A percentile compares a stretch with the other conserved stretches of the same genome.
Conservation (phyloP, 2,329 filamentous ascomycete species). For the Orbilia quercus region DNA sequence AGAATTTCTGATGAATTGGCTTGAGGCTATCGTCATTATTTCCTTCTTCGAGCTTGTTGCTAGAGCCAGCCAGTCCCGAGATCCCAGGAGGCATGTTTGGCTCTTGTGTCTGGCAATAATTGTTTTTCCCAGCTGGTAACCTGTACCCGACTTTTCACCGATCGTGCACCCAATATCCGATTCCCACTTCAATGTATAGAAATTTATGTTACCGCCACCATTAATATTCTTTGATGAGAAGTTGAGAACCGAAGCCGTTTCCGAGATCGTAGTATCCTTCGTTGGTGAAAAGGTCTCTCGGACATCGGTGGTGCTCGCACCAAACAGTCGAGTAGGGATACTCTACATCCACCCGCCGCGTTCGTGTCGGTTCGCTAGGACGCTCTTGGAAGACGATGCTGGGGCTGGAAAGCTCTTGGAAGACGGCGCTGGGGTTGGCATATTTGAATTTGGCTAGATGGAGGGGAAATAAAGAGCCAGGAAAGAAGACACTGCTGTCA, state of each 20-base stretch:
- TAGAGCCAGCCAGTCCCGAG: too few species aligned
- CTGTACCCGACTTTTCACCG: slow-evolving; percentile 34
- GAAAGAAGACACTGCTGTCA: slow-evolving; percentile 35
- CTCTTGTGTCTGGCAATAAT: background rate
- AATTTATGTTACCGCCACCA: slow-evolving; percentile 27
- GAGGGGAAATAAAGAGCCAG: slow-evolving; percentile 18
- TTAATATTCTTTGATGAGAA: slow-evolving; percentile 34
- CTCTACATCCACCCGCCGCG: too few species aligned
- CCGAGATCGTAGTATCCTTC: slow-evolving; percentile 15
- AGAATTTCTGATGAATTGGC: slow-evolving; percentile 37
- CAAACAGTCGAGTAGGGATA: slow-evolving; percentile 42
- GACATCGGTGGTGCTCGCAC: slow-evolving; percentile 47
- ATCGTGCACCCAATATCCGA: slow-evolving; percentile 44
- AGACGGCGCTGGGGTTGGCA: background rate
- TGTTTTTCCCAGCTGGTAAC: background rate
- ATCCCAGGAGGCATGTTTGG: too few species aligned
- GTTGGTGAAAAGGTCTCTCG: slow-evolving; percentile 27
- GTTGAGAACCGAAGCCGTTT: slow-evolving; percentile 11
- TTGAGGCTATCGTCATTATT: slow-evolving; percentile 4
- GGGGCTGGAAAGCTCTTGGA: background rate
- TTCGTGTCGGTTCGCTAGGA: too few species aligned
- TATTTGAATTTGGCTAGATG: slow-evolving; percentile 28
- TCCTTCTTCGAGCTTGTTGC: background rate
- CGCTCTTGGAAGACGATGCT: background rate
- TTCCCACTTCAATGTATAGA: slow-evolving; percentile 3